These are phyloP conservation scores for Aspergillus pseudoglaucus DNA, from an alignment of 2,329 filamentous ascomycete species.

Conservation along the genomic window DNA sequence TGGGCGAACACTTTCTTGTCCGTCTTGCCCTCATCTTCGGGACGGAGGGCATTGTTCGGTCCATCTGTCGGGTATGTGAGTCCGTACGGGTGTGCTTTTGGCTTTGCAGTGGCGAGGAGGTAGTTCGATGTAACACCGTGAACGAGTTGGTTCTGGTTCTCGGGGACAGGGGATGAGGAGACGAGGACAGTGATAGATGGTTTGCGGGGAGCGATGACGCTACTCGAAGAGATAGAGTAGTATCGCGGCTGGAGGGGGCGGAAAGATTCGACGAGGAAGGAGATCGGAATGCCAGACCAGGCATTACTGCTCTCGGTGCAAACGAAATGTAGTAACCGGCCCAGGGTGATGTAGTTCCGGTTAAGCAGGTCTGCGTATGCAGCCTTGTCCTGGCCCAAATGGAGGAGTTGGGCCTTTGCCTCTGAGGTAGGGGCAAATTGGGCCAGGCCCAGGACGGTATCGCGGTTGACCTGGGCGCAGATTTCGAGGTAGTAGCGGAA, in stretches of 20 bases:
- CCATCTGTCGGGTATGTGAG: constrained; percentile 74
- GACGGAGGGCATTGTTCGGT: constrained; percentile 81
- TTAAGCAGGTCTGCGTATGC: constrained; percentile 74
- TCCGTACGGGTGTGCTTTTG: constrained; percentile 68
- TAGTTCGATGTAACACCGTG: constrained; percentile 93
- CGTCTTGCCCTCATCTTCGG: constrained; percentile 48
- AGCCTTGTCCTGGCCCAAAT: constrained; percentile 77
- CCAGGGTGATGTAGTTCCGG: constrained; percentile 64
- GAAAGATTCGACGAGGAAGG: constrained; percentile 77
- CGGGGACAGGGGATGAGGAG: constrained; percentile 66
- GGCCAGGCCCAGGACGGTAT: constrained; percentile 73
- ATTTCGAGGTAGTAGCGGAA: constrained; percentile 90
- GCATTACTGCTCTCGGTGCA: constrained; percentile 53
- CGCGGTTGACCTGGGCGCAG: constrained; percentile 82
- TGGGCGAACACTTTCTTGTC: constrained; percentile 85
- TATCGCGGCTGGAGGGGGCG: constrained; percentile 86
- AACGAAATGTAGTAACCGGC: constrained; percentile 46
- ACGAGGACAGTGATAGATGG: constrained; percentile 80
- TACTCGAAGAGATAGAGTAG: constrained; percentile 82
- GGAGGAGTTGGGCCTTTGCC: constrained; percentile 72
- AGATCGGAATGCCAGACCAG: constrained; percentile 78
- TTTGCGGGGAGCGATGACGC: constrained; percentile 41
- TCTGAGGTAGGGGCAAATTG: constrained; percentile 74
- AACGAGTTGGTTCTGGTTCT: constrained; percentile 62
- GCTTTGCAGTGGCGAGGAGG: constrained; percentile 67